phyloP scores from a whole-genome alignment of 371 early-diverging fungal genomes.

The Mortierella sp. region DNA sequence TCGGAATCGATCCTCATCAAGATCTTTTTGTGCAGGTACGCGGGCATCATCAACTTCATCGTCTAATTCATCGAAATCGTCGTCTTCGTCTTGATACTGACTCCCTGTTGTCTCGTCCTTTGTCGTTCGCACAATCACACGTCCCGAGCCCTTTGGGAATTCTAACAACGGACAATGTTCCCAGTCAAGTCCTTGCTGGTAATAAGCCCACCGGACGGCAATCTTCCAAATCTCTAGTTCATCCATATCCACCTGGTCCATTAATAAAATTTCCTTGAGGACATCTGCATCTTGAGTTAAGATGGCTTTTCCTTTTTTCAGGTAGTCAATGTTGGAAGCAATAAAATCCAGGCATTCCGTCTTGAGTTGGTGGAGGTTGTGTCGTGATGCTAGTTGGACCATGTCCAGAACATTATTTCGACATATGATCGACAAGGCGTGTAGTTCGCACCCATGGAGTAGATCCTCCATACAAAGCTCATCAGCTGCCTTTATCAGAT shows the following conservation, averaged over 20 bases:
- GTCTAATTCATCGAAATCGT: constrained; percentile 5
- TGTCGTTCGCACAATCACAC: constrained; percentile 29
- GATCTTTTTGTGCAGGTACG: constrained; percentile 10
- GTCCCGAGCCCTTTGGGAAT: constrained; percentile 42
- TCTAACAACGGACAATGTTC: constrained; percentile 40
- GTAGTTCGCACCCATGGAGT: constrained; percentile 40
- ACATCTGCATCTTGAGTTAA: constrained; percentile 35
- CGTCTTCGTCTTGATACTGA: neutral
- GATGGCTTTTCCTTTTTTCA: constrained; percentile 44
- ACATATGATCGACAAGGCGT: constrained; percentile 31
- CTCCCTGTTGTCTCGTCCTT: neutral
- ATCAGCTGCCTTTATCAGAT: constrained; percentile 47
- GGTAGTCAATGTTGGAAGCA: constrained; percentile 40
- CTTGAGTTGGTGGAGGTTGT: constrained; percentile 27
- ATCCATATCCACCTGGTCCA: constrained; percentile 56
- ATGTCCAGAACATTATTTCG: constrained; percentile 43
- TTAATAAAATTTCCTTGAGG: constrained; percentile 42
- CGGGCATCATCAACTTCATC: constrained; percentile 13
- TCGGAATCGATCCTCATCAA: constrained; percentile 41
- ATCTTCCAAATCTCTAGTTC: constrained; percentile 57
- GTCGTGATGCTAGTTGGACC: constrained; percentile 30
- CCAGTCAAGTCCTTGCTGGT: constrained; percentile 48
- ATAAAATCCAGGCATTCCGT: constrained; percentile 52
- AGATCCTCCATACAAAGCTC: constrained; percentile 47
- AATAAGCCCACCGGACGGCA: constrained; percentile 49